Evolutionary conservation across 306 rosid species (phyloP).

Genomic region (Abrus precatorius): DNA sequence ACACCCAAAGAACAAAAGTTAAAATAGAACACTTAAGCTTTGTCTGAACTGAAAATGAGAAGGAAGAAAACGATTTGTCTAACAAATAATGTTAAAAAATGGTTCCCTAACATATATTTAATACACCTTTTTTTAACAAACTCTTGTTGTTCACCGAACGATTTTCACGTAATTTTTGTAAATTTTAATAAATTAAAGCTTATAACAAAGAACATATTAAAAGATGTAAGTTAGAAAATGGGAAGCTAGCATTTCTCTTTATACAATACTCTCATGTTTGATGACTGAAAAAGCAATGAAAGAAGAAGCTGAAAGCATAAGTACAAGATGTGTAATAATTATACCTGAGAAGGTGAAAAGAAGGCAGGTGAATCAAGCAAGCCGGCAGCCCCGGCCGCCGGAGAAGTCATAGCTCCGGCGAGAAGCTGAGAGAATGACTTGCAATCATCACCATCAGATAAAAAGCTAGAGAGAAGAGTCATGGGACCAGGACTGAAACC

Average conservation of each 20-base stretch:
- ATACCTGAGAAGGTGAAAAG: constrained; percentile 73
- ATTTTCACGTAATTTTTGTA: no score
- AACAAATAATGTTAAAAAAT: no score
- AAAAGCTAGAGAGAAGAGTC: constrained; percentile 75
- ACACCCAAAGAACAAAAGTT: no score
- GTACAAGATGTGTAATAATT: neutral
- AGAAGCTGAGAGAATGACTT: constrained; percentile 90
- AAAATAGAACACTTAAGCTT: no score
- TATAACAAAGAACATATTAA: no score
- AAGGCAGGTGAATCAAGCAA: constrained; percentile 57
- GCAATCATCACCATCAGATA: constrained; percentile 65
- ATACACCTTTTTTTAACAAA: no score
- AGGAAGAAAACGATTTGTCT: no score
- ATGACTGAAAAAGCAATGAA: neutral
- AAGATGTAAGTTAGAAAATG: neutral
- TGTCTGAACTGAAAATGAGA: no score
- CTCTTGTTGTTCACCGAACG: no score
- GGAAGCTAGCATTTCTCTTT: neutral
- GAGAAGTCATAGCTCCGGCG: constrained; percentile 80
- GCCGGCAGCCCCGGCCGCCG: constrained; percentile 50
- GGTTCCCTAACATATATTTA: no score
- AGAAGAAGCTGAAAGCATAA: neutral
- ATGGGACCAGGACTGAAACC: constrained; percentile 89
- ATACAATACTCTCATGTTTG: neutral
- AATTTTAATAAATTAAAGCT: no score